A percentile compares a stretch with the other conserved stretches of the same genome.
Evolutionary conservation across 768 basidiomycete species (phyloP).

Genomic region (Suillus lakei): DNA sequence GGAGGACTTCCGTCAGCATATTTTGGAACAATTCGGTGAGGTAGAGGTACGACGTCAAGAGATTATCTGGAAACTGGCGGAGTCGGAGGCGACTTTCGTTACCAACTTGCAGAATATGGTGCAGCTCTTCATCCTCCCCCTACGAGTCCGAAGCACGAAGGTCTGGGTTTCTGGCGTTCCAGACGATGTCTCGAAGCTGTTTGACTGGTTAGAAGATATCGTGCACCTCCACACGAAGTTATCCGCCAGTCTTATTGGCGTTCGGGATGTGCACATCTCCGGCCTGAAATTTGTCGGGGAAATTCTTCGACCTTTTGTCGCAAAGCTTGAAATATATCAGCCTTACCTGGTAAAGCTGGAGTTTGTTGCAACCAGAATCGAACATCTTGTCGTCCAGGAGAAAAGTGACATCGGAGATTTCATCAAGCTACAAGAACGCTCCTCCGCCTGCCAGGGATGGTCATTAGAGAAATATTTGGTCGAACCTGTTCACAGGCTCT

Average conservation of each 20-base stretch:
- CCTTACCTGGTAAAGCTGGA: slow-evolving; percentile 82
- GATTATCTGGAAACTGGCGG: slow-evolving; percentile 67
- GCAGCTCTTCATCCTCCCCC: slow-evolving; percentile 74
- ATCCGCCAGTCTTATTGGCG: slow-evolving; percentile 48
- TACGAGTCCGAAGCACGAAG: slow-evolving; percentile 71
- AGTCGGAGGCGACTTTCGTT: slow-evolving; percentile 73
- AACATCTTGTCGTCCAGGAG: slow-evolving; percentile 50
- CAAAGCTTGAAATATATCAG: slow-evolving; percentile 80
- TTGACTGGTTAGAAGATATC: slow-evolving; percentile 92
- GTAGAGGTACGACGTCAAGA: slow-evolving; percentile 67
- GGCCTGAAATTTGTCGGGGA: slow-evolving; percentile 61
- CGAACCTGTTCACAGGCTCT: slow-evolving; percentile 77
- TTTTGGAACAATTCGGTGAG: slow-evolving; percentile 43
- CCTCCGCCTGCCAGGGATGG: slow-evolving; percentile 62
- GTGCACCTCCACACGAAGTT: slow-evolving; percentile 75
- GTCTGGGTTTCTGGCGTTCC: slow-evolving; percentile 87
- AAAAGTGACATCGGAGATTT: slow-evolving; percentile 85
- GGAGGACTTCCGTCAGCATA: slow-evolving; percentile 23
- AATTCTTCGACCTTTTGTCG: slow-evolving; percentile 61
- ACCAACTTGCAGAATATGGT: slow-evolving; percentile 67
- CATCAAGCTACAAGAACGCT: slow-evolving; percentile 66
- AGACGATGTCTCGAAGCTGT: slow-evolving; percentile 63
- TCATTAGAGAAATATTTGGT: slow-evolving; percentile 68
- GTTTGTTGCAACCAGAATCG: slow-evolving; percentile 57
- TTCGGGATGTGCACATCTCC: slow-evolving; percentile 45